Base-by-base conservation (phyloP, 179 eudicot species). In the Beta macrorhiza region DNA sequence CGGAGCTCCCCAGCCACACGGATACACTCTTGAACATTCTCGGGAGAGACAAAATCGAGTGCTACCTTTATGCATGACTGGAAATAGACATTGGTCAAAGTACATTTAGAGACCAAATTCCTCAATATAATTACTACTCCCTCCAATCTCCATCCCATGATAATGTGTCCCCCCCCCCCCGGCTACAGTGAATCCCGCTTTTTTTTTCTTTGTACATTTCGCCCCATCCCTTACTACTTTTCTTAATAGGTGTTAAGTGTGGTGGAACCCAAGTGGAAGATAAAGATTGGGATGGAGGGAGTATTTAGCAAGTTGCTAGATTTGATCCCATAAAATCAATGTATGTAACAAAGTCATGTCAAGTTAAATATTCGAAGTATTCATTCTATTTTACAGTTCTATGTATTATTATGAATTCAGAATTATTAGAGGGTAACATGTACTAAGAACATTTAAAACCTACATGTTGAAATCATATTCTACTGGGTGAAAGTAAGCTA, bases 1-100 rank as follows among this genome's bases (percentile, higher is more conserved):
- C 93, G 90, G 65, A 87, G 90, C 57, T 92, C 93, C 78, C 74
- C 88, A 67, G 92, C 83, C 79, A 92, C 87, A 13, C 90, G 89
- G 65, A 91, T 78, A 75, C 97, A 89, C 78, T 92, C 93, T 0
- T 52, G 42, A 64, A 89, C 69, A 79, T 90, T 89, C 85, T 91
- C 92, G 53, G 91, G 94, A 49, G 94, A 91, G 37, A 91, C 91
- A 71, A 91, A 90, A 79, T 90, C 91, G n/a, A 91, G 92, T 12
- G 92, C 92, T 82, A 91, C 91, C 76, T 91, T 89, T 73, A 86
- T 90, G 89, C 92, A 91, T 44, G 94, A 90, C 94, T 91, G 91
- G 25, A 70, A 61, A 49, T 55, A 64, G 4, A 51, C 67, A 52
- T 45, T 63, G 65, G 74, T 81, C 20, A 78, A 32, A 32, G 53